phyloP scores from a whole-genome alignment of 1,139 yeast species.

The Scheffersomyces insectosa region DNA sequence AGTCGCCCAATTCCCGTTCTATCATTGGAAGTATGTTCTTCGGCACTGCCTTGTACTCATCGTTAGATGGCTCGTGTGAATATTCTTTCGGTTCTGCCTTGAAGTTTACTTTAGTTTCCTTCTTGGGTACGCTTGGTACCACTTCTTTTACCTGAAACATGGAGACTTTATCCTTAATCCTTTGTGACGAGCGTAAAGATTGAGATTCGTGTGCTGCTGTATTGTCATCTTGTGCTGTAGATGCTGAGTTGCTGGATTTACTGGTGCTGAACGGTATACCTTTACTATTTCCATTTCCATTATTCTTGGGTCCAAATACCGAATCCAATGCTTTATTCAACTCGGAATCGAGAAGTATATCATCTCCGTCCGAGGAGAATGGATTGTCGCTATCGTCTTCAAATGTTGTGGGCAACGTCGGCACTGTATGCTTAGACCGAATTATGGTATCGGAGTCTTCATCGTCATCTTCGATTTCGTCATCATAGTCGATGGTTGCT shows the following conservation, averaged over 20 bases:
- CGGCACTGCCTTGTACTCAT: conserved; percentile 14
- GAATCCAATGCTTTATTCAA: conserved; percentile 9
- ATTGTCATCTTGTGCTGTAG: background rate
- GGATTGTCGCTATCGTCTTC: background rate
- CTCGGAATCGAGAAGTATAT: conserved; percentile 9
- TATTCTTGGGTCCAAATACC: background rate
- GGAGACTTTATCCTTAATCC: background rate
- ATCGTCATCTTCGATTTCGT: conserved; percentile 3
- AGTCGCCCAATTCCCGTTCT: conserved; percentile 13
- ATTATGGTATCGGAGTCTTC: conserved; percentile 5
- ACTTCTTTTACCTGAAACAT: background rate
- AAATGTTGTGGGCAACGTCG: background rate
- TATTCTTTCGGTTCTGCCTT: background rate
- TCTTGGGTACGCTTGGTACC: background rate
- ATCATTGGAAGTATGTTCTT: conserved; percentile 16
- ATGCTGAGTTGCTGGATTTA: background rate
- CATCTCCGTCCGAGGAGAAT: background rate
- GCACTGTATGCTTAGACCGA: background rate
- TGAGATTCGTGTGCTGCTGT: background rate
- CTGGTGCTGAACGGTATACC: background rate
- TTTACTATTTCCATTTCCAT: too few species aligned
- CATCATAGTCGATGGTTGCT: background rate
- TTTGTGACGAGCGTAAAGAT: background rate
- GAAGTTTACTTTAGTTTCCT: background rate
- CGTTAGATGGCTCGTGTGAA: background rate